Evolutionary conservation across 768 basidiomycete genomes (phyloP).

Genomic region (Collybia sp.): DNA sequence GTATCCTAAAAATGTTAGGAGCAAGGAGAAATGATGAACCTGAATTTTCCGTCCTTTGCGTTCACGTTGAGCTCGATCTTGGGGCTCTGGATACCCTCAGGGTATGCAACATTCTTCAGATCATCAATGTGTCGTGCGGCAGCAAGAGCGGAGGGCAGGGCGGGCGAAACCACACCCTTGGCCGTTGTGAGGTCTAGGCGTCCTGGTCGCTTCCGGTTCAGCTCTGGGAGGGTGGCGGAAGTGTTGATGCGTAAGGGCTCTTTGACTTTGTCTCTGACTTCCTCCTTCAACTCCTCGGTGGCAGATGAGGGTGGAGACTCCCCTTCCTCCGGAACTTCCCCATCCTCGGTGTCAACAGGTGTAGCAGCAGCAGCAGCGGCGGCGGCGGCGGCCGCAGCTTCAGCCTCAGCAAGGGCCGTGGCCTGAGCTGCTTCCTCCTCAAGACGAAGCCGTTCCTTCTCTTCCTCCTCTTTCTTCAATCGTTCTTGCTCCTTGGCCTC

Average conservation of each 20-base stretch:
- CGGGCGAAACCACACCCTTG: constrained; percentile 33
- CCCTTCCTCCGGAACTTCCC: constrained; percentile 43
- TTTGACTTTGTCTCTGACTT: constrained; percentile 41
- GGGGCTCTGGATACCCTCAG: constrained; percentile 79
- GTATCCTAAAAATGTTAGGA: background rate
- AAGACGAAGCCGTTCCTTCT: constrained; percentile 27
- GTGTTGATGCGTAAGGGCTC: constrained; percentile 68
- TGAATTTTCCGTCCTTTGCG: constrained; percentile 85
- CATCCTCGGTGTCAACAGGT: constrained; percentile 28
- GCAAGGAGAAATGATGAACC: constrained; percentile 31
- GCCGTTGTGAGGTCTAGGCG: constrained; percentile 65
- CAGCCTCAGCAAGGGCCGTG: constrained; percentile 26
- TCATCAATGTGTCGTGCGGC: constrained; percentile 86
- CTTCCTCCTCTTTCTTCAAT: constrained; percentile 31
- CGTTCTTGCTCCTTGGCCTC: constrained; percentile 30
- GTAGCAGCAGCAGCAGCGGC: constrained; percentile 25
- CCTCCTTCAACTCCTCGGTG: constrained; percentile 26
- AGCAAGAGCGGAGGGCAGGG: constrained; percentile 64
- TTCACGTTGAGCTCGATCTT: constrained; percentile 79
- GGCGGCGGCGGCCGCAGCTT: constrained; percentile 36
- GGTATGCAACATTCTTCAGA: constrained; percentile 73
- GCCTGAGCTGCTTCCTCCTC: constrained; percentile 24
- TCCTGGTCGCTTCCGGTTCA: constrained; percentile 56
- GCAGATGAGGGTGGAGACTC: constrained; percentile 29
- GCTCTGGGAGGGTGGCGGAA: constrained; percentile 33